phyloP scores from a whole-genome alignment of 768 basidiomycete genomes.

The Udeniomyces megalosporus region DNA sequence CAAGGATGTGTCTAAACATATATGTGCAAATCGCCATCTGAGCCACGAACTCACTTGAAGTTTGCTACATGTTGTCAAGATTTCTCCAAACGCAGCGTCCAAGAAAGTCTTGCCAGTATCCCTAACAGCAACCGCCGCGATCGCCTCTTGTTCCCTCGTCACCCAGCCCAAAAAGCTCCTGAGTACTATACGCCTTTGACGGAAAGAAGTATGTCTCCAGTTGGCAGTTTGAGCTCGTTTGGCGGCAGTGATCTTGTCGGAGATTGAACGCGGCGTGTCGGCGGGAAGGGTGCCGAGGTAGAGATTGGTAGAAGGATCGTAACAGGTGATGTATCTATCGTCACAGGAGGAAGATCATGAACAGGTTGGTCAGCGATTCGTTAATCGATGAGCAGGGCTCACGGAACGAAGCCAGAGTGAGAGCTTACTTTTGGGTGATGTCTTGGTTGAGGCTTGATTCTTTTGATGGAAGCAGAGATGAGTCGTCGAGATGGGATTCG shows the following conservation, averaged over 20 bases:
- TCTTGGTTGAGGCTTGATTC: background rate
- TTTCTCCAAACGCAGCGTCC: slow-evolving; percentile 87
- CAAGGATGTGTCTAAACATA: background rate
- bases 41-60: slow-evolving; percentile 16
- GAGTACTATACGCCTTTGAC: slow-evolving; percentile 63
- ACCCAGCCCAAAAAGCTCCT: slow-evolving; percentile 82
- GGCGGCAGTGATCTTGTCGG: slow-evolving; percentile 51
- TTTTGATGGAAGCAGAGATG: background rate
- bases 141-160: slow-evolving; percentile 62
- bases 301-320: background rate
- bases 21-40: background rate
- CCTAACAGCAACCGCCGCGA: slow-evolving; percentile 72
- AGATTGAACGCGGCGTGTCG: slow-evolving; percentile 56
- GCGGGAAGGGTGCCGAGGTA: slow-evolving; percentile 56
- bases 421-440: background rate
- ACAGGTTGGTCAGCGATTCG: too few species aligned
- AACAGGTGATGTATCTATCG: background rate
- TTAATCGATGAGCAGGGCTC: too few species aligned
- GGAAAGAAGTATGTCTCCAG: slow-evolving; percentile 65
- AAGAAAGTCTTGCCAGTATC: slow-evolving; percentile 92
- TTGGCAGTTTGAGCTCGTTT: slow-evolving; percentile 42
- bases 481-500: too few species aligned
- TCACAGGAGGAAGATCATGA: background rate
- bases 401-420: background rate
- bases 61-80: slow-evolving; percentile 86